Base-by-base conservation (phyloP, 1,139 yeast genomes). In the Hemisphaericaspora xylanilytica region DNA sequence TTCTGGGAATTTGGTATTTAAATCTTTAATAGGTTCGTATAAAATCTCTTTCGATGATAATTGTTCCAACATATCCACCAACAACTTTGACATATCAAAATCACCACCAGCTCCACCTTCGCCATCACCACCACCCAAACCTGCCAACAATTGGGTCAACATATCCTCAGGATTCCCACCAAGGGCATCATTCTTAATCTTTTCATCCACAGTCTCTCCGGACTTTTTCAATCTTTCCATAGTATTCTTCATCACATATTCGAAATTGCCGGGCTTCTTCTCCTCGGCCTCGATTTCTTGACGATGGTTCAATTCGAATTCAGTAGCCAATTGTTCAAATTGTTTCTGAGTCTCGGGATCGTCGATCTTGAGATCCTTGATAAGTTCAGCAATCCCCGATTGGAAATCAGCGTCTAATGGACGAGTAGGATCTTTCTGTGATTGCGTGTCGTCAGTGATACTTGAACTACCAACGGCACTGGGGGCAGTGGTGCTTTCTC, bases 11-110 rank as follows among this genome's bases (percentile, higher is more conserved):
- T 86, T 87, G 15, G 70, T 65, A 47, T 83, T 79, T 59, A 90
- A 73, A 45, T 88, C 96, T 53, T 82, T 85, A 64, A 92, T 76
- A 2, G 97, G 96, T 50, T 85, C 95, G 56, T 87, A 90, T 35
- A 92, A 70, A 22, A 90, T 87, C 42, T 84, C 94, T 58, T 88
- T 90, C 6, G 95, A 81, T 14, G 94, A 80, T 59, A 92, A 74
- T 58, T 88, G 94, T 45, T 82, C 84, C 53, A 92, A 72, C 82
- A 90, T 82, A 38, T 85, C 89, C 20, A 78, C 75, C 46, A 90
- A 70, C 33, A 90, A 69, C 46, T 80, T 79, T 38, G 85, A 75
- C 72, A 69, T 70, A 51, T 77, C 80, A 52, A 79, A 61, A 20
- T 76, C 83, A 17, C 61, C 70, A 8, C 66, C 77, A 8, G 58